Base-by-base conservation (phyloP, 345 rosid species). In the Acer yangbiense region DNA sequence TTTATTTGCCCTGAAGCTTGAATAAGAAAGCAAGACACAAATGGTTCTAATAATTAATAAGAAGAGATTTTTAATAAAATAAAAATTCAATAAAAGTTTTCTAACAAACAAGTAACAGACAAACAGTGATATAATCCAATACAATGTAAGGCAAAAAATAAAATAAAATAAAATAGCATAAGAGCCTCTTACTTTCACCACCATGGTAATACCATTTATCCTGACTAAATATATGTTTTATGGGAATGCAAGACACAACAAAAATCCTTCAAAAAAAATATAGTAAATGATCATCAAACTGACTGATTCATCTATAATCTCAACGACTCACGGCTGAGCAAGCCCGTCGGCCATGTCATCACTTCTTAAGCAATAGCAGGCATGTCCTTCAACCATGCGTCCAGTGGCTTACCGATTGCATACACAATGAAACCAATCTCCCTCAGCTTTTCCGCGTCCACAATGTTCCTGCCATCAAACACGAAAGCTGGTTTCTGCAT, bases 401-500 rank as follows among this genome's bases (percentile, higher is more conserved):
- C 98, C 68, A 94, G 82, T 23, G 97, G 98, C 89, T 94, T 94
- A 29, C 98, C 98, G 54, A 94, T 94, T 5, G 97, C 84, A 79
- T 92, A 94, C 39, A 94, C 98, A 20, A 93, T 93, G 82, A 94
- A 94, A 70, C 98, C 98, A 52, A 94, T 93, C 88, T 91, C 83
- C 83, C 97, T 87, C 80, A 94, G 88, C 82, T 86, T 76, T 10
- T 91, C 89, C 2, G 73, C 89, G 39, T 91, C 83, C 44, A 85
- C 85, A 0, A 94, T 73, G 78, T 94, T 94, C 83, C 97, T 88
- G 29, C 98, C 98, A 70, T 94, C 97, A 17, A 93, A 94, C 41
- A 94, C 88, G 21, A 91, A 94, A 8, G 97, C 98, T 2, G 97
- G 97, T 76, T 94, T 94, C 89, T 94, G 93, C 98, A 94, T 94